Percentiles rank a stretch among this genome's conserved stretches.
phyloP scores from a whole-genome alignment of 1,284 basidiomycete genomes.

The Melanopsichium pennsylvanicum region DNA sequence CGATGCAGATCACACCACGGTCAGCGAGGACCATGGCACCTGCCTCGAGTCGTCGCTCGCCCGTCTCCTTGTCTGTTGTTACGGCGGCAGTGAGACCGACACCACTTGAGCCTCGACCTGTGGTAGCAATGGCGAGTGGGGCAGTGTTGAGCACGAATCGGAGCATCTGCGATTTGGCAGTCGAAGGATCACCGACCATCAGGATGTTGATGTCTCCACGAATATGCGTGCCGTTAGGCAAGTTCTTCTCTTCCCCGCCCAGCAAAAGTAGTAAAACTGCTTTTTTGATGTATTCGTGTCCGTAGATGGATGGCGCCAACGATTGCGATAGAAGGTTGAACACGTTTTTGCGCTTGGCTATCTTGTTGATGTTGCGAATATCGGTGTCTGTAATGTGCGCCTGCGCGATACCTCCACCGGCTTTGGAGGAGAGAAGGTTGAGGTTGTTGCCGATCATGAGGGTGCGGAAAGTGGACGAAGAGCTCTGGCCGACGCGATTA shows the following conservation, averaged over 20 bases:
- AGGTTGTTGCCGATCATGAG: slow-evolving; percentile 94
- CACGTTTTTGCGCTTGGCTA: slow-evolving; percentile 81
- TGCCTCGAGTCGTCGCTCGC: slow-evolving; percentile 91
- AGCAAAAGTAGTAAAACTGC: slow-evolving; percentile 91
- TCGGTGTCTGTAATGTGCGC: slow-evolving; percentile 91
- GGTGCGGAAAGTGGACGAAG: slow-evolving; percentile 84
- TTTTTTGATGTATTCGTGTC: slow-evolving; percentile 93
- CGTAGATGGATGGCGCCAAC: slow-evolving; percentile 95
- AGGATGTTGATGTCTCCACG: slow-evolving; percentile 99
- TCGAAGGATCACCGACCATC: slow-evolving; percentile 98
- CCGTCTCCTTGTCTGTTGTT: slow-evolving; percentile 95
- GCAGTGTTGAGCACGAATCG: slow-evolving; percentile 96
- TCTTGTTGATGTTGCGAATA: slow-evolving; percentile 94
- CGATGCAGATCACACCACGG: slow-evolving; percentile 97
- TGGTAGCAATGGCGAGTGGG: slow-evolving; percentile 96
- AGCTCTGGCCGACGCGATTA: slow-evolving; percentile 74
- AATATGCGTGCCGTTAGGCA: slow-evolving; percentile 96
- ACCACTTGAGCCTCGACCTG: slow-evolving; percentile 94
- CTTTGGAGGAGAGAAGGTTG: slow-evolving; percentile 94
- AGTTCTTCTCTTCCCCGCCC: slow-evolving; percentile 96
- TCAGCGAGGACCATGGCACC: slow-evolving; percentile 99
- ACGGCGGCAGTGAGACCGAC: slow-evolving; percentile 99
- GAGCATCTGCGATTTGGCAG: slow-evolving; percentile 95
- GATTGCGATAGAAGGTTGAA: slow-evolving; percentile 90
- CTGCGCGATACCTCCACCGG: slow-evolving; percentile 93